Percentiles rank a stretch among this genome's conserved stretches.
phyloP scores from a whole-genome alignment of 768 basidiomycete species.

The Rhizopogon salebrosus region DNA sequence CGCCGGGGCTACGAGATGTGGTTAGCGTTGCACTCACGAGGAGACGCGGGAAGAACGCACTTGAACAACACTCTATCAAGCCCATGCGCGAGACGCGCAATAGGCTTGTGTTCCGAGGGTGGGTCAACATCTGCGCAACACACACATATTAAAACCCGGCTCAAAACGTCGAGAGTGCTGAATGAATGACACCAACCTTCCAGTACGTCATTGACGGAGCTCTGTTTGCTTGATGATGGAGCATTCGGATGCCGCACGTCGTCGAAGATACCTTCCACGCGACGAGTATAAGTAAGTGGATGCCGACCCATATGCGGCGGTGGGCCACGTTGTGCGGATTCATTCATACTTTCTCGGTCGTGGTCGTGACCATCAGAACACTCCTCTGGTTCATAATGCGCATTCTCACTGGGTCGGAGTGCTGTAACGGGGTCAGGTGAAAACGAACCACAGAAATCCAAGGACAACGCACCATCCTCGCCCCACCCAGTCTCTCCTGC shows the following conservation, averaged over 20 bases:
- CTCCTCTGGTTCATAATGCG: constrained; percentile 7
- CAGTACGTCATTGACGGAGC: neutral
- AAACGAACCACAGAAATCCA: neutral
- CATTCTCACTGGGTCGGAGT: neutral
- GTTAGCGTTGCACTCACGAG: neutral
- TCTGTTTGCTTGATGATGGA: neutral
- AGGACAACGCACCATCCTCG: constrained; percentile 16
- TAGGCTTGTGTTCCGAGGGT: constrained; percentile 40
- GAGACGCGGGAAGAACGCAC: constrained; percentile 35
- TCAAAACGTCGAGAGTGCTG: constrained; percentile 16
- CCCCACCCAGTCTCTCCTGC: constrained; percentile 15
- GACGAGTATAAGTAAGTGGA: constrained; percentile 19
- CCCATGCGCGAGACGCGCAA: constrained; percentile 61
- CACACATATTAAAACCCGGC: neutral
- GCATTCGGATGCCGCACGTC: neutral
- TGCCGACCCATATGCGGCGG: constrained; percentile 15
- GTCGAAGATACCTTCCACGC: constrained; percentile 17
- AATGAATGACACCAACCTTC: neutral
- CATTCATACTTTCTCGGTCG: constrained; percentile 1
- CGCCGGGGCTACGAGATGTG: constrained; percentile 60
- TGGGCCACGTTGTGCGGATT: neutral
- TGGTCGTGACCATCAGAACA: constrained; percentile 1
- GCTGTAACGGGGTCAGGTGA: neutral
- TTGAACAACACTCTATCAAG: constrained; percentile 73
- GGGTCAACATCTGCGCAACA: constrained; percentile 37